Conservation (phyloP, 106 monocot species). For the Cymbidium sinense region DNA sequence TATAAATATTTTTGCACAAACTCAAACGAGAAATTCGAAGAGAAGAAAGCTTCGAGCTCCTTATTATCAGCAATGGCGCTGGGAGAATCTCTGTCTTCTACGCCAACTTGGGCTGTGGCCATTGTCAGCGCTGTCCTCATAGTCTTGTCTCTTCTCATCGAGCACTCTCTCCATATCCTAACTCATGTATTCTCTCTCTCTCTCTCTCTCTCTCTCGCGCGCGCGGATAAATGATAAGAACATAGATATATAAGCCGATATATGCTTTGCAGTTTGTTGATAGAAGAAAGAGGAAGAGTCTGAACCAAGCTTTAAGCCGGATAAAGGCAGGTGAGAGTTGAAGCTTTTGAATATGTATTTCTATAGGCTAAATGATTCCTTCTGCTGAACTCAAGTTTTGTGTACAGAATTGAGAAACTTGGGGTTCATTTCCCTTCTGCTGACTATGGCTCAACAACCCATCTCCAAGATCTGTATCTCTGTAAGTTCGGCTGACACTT, state of each 20-base stretch:
- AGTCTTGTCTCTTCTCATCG: constrained; percentile 19
- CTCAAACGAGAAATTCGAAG: neutral
- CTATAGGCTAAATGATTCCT: neutral
- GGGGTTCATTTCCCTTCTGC: constrained; percentile 29
- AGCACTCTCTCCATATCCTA: constrained; percentile 21
- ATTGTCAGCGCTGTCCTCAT: constrained; percentile 10
- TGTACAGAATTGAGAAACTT: constrained; percentile 30
- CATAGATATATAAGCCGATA: too few relatives aligned
- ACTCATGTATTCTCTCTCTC: constrained; percentile 3
- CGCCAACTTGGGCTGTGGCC: constrained; percentile 21
- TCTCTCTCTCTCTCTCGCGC: constrained; percentile 2
- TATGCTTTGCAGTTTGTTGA: constrained; percentile 11
- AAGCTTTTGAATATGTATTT: neutral
- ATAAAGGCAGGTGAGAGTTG: constrained; percentile 15
- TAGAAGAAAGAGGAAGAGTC: constrained; percentile 25
- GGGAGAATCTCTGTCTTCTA: constrained; percentile 12
- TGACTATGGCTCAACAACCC: constrained; percentile 26
- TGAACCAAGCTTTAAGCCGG: constrained; percentile 14
- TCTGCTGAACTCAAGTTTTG: neutral
- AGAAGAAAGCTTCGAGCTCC: neutral
- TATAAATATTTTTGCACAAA: neutral
- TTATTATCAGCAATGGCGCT: neutral
- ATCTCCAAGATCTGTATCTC: constrained; percentile 35
- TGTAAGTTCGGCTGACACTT: constrained; percentile 8
- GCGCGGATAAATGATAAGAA: neutral